Base-by-base conservation (phyloP, 371 early-diverging fungal species). In the Sporodiniella umbellata region DNA sequence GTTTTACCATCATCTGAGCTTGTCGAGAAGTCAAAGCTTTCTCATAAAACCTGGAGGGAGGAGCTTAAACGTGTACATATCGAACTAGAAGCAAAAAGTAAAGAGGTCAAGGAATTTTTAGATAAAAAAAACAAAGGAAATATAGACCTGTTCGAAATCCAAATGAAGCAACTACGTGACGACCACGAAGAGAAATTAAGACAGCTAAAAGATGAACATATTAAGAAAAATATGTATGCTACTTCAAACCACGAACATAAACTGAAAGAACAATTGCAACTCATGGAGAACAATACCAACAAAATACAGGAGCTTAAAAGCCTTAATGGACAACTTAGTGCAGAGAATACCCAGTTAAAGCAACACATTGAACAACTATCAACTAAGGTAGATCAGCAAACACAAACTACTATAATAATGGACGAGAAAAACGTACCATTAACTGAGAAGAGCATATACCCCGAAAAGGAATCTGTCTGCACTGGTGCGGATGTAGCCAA, bases 21-120 rank as follows among this genome's bases (percentile, higher is more conserved):
- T 43, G 70, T 68, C 12, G 54, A 58, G 2, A 69, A 64, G 38
- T 39, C 74, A 23, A 60, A 61, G 21, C 42, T 56, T 22, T 60
- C 72, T 0, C 51, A 58, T 45, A 59, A 61, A 39, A 64, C 64
- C 18, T 78, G 66, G 62, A 62, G 68, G 17, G 48, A 65, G 33
- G 65, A 72, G 53, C 33, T 70, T 0, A 24, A 54, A 15, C 15
- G 38, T 2, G 35, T 74, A 21, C 52, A 51, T 18, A 14, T 45
- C 10, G 46, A 64, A 44, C 50, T 78, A n/a, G 7, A 53, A 70
- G 22, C 54, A 60, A 22, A 48, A 62, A 23, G 60, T 70, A 59
- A 45, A 22, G n/a, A 25, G 42, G 12, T 30, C 48, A 14, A 26
- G 15, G 15, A 28, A 38, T 12, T 18, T 42, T 38, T 4, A 17